Conservation (phyloP, 768 basidiomycete genomes). For the Podaxis sp. region DNA sequence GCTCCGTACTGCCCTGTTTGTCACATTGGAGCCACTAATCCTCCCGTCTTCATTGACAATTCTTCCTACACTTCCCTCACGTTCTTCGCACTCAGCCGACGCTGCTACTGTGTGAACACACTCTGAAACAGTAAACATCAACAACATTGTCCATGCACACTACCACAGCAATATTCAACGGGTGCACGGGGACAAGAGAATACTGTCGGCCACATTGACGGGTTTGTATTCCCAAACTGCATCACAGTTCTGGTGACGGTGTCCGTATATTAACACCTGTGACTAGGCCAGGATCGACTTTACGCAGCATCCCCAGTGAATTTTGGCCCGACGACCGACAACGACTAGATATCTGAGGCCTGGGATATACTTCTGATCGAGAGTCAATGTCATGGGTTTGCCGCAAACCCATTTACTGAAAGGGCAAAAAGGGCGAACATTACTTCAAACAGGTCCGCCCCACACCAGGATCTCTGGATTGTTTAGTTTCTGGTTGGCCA, state of each 20-base stretch:
- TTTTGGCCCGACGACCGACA: too few relatives aligned
- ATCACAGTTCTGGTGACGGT: constrained; percentile 58
- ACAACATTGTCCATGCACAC: constrained; percentile 72
- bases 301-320: constrained; percentile 63
- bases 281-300: constrained; percentile 65
- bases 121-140: constrained; percentile 61
- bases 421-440: too few relatives aligned
- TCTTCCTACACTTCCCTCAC: constrained; percentile 39
- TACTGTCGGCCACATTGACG: constrained; percentile 50
- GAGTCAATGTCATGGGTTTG: constrained; percentile 54
- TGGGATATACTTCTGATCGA: constrained; percentile 68
- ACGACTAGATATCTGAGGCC: constrained; percentile 58
- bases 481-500: too few relatives aligned
- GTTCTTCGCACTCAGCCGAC: constrained; percentile 53
- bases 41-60: constrained; percentile 18
- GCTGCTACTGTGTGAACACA: constrained; percentile 59
- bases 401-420: constrained; percentile 66
- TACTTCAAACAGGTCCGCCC: too few relatives aligned
- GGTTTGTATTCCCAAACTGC: constrained; percentile 48
- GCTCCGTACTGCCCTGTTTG: constrained; percentile 22
- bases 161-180: constrained; percentile 56
- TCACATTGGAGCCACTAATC: background rate
- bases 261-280: constrained; percentile 62
- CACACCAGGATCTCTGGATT: too few relatives aligned
- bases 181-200: constrained; percentile 64